Conservation (phyloP, 345 rosid genomes). For the Salix udensis region DNA sequence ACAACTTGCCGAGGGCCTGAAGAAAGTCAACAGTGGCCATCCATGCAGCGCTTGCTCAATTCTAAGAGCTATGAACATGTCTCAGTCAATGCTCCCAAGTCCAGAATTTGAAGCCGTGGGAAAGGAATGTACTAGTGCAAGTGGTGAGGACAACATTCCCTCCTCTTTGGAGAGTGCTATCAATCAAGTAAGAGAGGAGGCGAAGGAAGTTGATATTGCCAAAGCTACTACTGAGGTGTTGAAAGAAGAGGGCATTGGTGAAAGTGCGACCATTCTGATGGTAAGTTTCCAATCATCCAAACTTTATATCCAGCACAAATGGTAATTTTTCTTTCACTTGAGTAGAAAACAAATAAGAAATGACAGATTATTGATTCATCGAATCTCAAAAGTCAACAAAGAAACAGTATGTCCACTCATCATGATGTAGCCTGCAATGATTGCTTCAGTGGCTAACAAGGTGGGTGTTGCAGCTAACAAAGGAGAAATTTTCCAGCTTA, state of each 20-base stretch:
- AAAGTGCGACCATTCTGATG: conserved; percentile 56
- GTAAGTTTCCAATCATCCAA: conserved; percentile 33
- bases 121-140: conserved; percentile 21
- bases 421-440: background rate
- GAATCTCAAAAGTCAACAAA: background rate
- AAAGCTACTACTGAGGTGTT: conserved; percentile 55
- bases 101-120: conserved; percentile 26
- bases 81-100: conserved; percentile 23
- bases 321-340: background rate
- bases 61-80: conserved; percentile 54
- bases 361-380: background rate
- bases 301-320: background rate
- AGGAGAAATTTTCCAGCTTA: too few species aligned
- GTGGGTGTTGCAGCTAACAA: too few species aligned
- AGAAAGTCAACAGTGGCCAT: conserved; percentile 37
- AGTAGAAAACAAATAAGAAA: background rate
- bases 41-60: conserved; percentile 71
- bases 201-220: conserved; percentile 49
- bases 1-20: conserved; percentile 62
- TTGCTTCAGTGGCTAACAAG: background rate
- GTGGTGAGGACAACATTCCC: conserved; percentile 23
- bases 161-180: conserved; percentile 51
- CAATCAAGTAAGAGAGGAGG: conserved; percentile 60
- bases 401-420: too few species aligned
- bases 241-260: conserved; percentile 76